Evolutionary conservation across 345 rosid genomes (phyloP).

Genomic region (Psidium guajava): DNA sequence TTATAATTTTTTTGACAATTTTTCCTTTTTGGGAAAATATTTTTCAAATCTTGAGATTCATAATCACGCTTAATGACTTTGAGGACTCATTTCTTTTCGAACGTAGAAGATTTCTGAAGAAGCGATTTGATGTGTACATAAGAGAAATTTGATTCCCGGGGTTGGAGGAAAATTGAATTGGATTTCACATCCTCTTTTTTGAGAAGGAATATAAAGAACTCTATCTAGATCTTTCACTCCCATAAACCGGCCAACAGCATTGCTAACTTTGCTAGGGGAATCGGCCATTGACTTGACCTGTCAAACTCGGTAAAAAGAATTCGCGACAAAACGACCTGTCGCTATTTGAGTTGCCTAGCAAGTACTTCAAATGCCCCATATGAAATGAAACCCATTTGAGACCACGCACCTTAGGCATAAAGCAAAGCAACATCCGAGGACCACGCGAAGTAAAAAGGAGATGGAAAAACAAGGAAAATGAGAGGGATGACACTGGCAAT

Average conservation of each 20-base stretch:
- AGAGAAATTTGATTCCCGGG: background rate
- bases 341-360: fast-evolving
- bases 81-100: background rate
- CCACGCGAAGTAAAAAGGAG: background rate
- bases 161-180: background rate
- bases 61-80: background rate
- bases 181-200: background rate
- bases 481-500: background rate
- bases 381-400: background rate
- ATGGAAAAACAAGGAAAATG: background rate
- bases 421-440: background rate
- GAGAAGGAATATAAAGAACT: no score
- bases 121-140: background rate
- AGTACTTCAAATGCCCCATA: background rate
- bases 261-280: background rate
- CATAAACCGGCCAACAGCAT: background rate
- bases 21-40: no score
- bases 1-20: no score
- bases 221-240: background rate
- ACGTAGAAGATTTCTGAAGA: background rate
- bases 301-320: background rate
- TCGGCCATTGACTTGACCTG: background rate
- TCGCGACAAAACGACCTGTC: background rate
- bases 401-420: background rate
- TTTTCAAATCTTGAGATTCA: no score